These are phyloP conservation scores for Ophiostoma ulmi DNA, from an alignment of 2,329 filamentous ascomycete species.

Conservation along the genomic window DNA sequence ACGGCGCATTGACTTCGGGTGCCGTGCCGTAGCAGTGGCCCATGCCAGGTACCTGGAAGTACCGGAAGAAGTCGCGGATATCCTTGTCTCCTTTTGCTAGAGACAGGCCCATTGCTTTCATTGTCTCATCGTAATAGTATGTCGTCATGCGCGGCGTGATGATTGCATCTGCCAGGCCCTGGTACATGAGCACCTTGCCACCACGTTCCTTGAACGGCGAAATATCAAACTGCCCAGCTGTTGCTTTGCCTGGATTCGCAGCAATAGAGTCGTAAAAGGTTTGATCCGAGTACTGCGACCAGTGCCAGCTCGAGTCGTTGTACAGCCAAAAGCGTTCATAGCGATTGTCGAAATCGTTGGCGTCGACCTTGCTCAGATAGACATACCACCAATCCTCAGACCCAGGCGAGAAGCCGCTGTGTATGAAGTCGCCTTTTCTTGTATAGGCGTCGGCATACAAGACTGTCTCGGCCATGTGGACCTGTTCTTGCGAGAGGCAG, in stretches of 20 bases:
- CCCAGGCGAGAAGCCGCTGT: slow-evolving; percentile 40
- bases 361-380: slow-evolving; percentile 27
- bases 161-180: slow-evolving; percentile 39
- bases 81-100: background rate
- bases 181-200: slow-evolving; percentile 41
- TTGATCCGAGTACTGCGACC: slow-evolving; percentile 32
- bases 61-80: slow-evolving; percentile 46
- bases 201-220: slow-evolving; percentile 30
- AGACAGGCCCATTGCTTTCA: slow-evolving; percentile 36
- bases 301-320: slow-evolving; percentile 32
- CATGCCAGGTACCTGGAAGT: slow-evolving; percentile 50
- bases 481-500: background rate
- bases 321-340: slow-evolving; percentile 33
- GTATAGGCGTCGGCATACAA: slow-evolving; percentile 24
- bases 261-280: slow-evolving; percentile 30
- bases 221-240: slow-evolving; percentile 30
- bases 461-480: background rate
- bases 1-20: slow-evolving; percentile 33
- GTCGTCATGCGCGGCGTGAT: slow-evolving; percentile 34
- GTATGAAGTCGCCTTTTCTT: slow-evolving; percentile 27
- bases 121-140: slow-evolving; percentile 35
- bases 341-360: slow-evolving; percentile 29
- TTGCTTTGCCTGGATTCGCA: slow-evolving; percentile 32
- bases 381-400: slow-evolving; percentile 37
- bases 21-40: slow-evolving; percentile 41